Evolutionary conservation across 306 rosid species (phyloP).

Genomic region (Casuarina glauca): DNA sequence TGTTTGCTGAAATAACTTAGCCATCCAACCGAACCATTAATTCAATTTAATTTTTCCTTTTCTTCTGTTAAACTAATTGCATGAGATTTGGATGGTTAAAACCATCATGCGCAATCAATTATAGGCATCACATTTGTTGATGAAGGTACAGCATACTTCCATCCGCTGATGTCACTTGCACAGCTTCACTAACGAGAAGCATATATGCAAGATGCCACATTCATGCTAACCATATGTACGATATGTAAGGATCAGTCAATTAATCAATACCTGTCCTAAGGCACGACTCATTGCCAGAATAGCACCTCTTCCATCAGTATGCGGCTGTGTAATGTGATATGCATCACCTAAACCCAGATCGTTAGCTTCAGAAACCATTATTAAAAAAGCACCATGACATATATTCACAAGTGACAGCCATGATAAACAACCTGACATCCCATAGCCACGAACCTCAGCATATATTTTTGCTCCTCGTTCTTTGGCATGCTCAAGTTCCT

Average conservation of each 20-base stretch:
- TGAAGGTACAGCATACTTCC: background rate
- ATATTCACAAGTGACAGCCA: slow-evolving; percentile 18
- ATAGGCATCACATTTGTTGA: background rate
- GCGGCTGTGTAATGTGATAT: slow-evolving; percentile 92
- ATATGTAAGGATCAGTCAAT: slow-evolving; percentile 5
- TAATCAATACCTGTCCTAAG: slow-evolving; percentile 65
- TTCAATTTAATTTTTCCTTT: background rate
- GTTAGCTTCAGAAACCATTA: slow-evolving; percentile 29
- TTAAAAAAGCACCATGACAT: slow-evolving; percentile 8
- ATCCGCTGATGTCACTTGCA: background rate
- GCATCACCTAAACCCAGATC: slow-evolving; percentile 70
- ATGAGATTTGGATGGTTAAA: background rate
- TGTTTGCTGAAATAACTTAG: slow-evolving; percentile 5
- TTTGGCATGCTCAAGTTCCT: slow-evolving; percentile 93
- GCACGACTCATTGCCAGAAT: slow-evolving; percentile 89
- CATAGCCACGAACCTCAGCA: slow-evolving; percentile 92
- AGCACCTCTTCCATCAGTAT: slow-evolving; percentile 85
- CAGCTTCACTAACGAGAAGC: background rate
- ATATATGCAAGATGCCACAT: background rate
- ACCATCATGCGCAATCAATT: slow-evolving; percentile 5
- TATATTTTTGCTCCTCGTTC: slow-evolving; percentile 82
- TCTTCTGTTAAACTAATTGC: background rate
- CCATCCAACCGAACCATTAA: slow-evolving; percentile 16
- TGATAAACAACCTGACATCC: slow-evolving; percentile 74
- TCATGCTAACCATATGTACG: slow-evolving; percentile 14